These are phyloP conservation scores for Ogataea ramenticola DNA, from an alignment of 805 yeast species.

Conservation along the genomic window DNA sequence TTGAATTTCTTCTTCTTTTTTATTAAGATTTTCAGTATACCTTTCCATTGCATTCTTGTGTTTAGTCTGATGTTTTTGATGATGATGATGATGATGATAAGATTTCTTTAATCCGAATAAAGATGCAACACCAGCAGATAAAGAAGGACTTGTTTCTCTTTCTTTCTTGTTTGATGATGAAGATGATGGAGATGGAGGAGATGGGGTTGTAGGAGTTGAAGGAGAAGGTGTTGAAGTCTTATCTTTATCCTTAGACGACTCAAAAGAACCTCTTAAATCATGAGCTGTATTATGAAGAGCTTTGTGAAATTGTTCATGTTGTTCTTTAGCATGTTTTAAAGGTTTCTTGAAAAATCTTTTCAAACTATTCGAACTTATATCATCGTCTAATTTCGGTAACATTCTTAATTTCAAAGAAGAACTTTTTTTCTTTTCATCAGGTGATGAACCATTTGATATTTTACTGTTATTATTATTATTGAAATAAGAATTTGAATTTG, in stretches of 20 bases:
- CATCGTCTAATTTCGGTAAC: not conserved
- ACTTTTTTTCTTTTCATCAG: not conserved
- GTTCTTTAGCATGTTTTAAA: conserved; percentile 7
- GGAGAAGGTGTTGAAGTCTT: not conserved
- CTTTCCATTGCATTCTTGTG: not conserved
- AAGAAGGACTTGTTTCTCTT: not conserved
- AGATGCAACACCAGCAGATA: not conserved
- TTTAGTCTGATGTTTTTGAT: not conserved
- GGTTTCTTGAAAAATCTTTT: conserved; percentile 31
- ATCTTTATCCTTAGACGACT: too few relatives aligned
- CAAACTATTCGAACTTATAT: conserved; percentile 19
- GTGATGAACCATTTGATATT: not conserved
- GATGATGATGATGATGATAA: not conserved
- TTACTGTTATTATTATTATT: not conserved
- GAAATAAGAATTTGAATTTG: too few relatives aligned
- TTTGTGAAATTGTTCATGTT: conserved; percentile 13
- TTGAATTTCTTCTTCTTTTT: not conserved
- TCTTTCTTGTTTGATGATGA: too few relatives aligned
- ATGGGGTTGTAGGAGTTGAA: too few relatives aligned
- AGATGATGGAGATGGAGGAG: too few relatives aligned
- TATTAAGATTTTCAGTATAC: not conserved
- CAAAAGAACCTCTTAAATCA: not conserved
- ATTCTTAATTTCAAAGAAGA: too few relatives aligned
- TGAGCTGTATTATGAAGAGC: conserved; percentile 2
- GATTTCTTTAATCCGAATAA: not conserved